Conservation (phyloP, 192 early-diverging fungal genomes). For the Coemansia sp. region DNA sequence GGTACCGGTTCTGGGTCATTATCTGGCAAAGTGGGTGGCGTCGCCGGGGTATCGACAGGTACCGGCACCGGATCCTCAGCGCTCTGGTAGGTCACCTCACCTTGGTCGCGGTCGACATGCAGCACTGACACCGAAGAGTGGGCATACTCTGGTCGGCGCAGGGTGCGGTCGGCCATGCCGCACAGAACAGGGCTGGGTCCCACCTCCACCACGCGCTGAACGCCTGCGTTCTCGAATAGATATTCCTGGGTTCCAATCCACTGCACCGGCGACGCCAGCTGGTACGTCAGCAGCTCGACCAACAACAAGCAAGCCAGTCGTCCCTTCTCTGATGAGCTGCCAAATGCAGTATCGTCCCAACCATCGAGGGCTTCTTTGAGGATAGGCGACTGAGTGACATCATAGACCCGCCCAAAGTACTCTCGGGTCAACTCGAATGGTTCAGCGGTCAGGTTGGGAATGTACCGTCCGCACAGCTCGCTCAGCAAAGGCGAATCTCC, state of each 20-base stretch:
- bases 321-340: constrained; percentile 55
- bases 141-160: background rate
- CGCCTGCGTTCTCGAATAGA: constrained; percentile 67
- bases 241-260: constrained; percentile 93
- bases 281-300: constrained; percentile 86
- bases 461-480: constrained; percentile 71
- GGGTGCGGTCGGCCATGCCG: constrained; percentile 71
- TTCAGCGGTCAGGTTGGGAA: constrained; percentile 89
- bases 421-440: constrained; percentile 75
- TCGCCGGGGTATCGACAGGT: no score
- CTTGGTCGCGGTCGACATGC: constrained; percentile 19
- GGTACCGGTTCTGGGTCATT: background rate
- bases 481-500: constrained; percentile 60
- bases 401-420: constrained; percentile 69
- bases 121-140: constrained; percentile 1
- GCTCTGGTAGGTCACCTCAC: constrained; percentile 10
- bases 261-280: constrained; percentile 87
- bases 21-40: no score
- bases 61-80: constrained; percentile 66
- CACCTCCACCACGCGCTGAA: constrained; percentile 83
- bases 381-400: constrained; percentile 63
- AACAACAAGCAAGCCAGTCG: constrained; percentile 71
- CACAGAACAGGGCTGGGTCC: constrained; percentile 80
- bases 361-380: constrained; percentile 62
- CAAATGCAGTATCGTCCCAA: constrained; percentile 45